Base-by-base conservation (phyloP, 768 basidiomycete genomes). In the Mycena epipterygia region DNA sequence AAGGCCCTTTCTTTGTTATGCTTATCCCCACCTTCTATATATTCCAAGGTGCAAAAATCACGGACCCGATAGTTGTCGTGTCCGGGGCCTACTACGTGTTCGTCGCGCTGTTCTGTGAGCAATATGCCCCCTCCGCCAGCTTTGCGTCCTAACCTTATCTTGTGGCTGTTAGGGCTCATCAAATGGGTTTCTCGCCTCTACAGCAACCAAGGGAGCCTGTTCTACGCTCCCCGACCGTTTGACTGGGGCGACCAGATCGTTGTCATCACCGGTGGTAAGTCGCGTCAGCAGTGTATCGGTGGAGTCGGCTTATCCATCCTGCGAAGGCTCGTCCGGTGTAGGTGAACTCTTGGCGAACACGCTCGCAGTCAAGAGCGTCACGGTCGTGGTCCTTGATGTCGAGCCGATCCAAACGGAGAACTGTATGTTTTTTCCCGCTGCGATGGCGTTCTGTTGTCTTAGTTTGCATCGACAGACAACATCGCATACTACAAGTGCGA, bases 201-300 rank as follows among this genome's bases (percentile, higher is more conserved):
- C 78, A 87, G 93, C 62, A 96, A 95, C 75, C 91, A 93, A 79
- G 88, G 88, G 32, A 90, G 84, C 72, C 77, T 91, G 25, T 79
- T 95, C 27, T 90, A 89, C 68, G 84, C 87, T 0, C 89, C 91
- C 3, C 78, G 82, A 17, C 86, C 82, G 41, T 79, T 96, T 32
- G 90, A 96, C 73, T 98, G 97, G 97, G 88, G 88, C 51, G 90
- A 96, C 52, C 95, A 98, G 80, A 89, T 97, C 64, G 91, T 98
- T 6, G 84, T 98, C 42, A 86, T 99, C 65, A 98, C 97, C 9
- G 97, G 97, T 60, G 97, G 96, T 94, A 68, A 53, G 88, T 76
- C 37, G 23, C 25, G 7, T 30, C 19, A 37, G n/a, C 30, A 23
- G 52, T 3, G 5, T 49, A 29, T 17, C 16, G 44, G 21, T 44